Evolutionary conservation across 75 land plant species (phyloP).

Genomic region (Adiantum capillusveneris): DNA sequence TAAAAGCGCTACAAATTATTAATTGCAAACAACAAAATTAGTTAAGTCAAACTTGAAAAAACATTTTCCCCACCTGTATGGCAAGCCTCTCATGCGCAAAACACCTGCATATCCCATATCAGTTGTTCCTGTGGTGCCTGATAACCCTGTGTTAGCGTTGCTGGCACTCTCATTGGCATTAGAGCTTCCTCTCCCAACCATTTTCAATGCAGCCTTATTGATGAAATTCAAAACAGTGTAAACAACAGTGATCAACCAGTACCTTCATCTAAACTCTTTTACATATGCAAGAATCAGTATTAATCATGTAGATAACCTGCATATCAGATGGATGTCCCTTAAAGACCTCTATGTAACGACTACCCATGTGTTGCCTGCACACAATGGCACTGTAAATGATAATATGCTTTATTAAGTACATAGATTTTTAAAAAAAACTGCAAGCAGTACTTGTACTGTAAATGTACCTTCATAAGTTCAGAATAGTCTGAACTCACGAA

Average conservation of each 20-base stretch:
- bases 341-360: constrained; percentile 21
- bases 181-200: constrained; percentile 17
- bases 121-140: constrained; percentile 15
- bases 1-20: too few species aligned
- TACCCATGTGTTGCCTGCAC: constrained; percentile 22
- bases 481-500: too few species aligned
- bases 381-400: too few species aligned
- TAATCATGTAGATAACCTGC: constrained; percentile 10
- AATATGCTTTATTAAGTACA: too few species aligned
- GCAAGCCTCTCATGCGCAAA: constrained; percentile 20
- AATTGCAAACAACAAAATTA: neutral
- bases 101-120: constrained; percentile 18
- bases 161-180: neutral
- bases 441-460: too few species aligned
- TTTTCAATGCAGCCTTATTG: constrained; percentile 13
- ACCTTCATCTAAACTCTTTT: too few species aligned
- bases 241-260: too few species aligned
- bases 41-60: constrained; percentile 2
- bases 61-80: constrained; percentile 11
- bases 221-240: too few species aligned
- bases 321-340: constrained; percentile 24
- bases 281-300: too few species aligned
- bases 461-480: too few species aligned
- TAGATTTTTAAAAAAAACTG: too few species aligned
- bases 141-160: constrained; percentile 4